A percentile compares a stretch with the other conserved stretches of the same genome.
These are phyloP conservation scores for Plenodomus lindquistii DNA, from an alignment of 2,329 filamentous ascomycete species.

Conservation along the genomic window DNA sequence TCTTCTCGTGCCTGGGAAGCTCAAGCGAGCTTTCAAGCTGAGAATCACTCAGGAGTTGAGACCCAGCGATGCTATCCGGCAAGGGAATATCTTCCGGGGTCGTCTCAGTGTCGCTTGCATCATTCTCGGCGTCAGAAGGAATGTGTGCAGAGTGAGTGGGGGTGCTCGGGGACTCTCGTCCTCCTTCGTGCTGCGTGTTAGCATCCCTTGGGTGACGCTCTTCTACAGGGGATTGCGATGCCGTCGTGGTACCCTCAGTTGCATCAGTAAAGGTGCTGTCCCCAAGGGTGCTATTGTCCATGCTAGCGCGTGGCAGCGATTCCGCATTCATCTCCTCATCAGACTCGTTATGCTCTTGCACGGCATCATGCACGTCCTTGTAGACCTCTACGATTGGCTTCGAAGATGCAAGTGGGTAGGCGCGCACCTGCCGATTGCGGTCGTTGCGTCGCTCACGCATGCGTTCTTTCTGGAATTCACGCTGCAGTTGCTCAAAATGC, in stretches of 20 bases:
- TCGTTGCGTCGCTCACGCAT: slow-evolving; percentile 83
- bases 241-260: slow-evolving; percentile 34
- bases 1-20: slow-evolving; percentile 89
- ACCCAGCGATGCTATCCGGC: slow-evolving; percentile 62
- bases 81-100: slow-evolving; percentile 69
- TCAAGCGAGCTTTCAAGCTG: slow-evolving; percentile 67
- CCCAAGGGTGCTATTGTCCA: slow-evolving; percentile 43
- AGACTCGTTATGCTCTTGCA: slow-evolving; percentile 73
- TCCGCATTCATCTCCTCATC: slow-evolving; percentile 61
- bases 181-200: slow-evolving; percentile 21
- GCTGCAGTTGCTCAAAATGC: slow-evolving; percentile 94
- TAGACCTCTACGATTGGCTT: slow-evolving; percentile 97
- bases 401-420: slow-evolving; percentile 88
- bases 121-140: slow-evolving; percentile 57
- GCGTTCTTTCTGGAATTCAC: slow-evolving; percentile 94
- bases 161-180: slow-evolving; percentile 29
- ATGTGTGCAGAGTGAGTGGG: slow-evolving; percentile 39
- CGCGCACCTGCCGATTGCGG: slow-evolving; percentile 74
- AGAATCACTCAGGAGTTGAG: slow-evolving; percentile 57
- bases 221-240: slow-evolving; percentile 41
- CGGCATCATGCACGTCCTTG: slow-evolving; percentile 88
- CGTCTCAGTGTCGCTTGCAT: slow-evolving; percentile 71
- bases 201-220: slow-evolving; percentile 26
- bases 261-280: slow-evolving; percentile 41
- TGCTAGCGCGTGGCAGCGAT: slow-evolving; percentile 38